Base-by-base conservation (phyloP, 2,329 filamentous ascomycete genomes). In the Botryotinia convoluta region DNA sequence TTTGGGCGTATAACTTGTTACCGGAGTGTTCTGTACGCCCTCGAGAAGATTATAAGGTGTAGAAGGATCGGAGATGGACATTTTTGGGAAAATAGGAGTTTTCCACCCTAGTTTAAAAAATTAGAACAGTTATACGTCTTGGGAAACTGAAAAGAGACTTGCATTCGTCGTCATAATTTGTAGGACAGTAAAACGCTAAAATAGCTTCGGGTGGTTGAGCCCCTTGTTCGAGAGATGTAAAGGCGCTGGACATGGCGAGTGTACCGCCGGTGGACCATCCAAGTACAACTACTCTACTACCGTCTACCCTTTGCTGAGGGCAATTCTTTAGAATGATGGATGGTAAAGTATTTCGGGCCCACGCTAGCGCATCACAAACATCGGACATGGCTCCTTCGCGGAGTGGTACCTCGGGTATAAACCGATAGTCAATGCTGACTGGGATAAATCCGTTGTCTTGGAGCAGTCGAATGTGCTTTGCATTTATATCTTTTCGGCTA, bases 211-310 rank as follows among this genome's bases (percentile, higher is more conserved):
- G 86, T 0, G 85, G 79, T 10, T 16, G 42, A 0, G 86, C 48
- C 0, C 80, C 82, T 1, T 65, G 29, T n/a, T 73, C 35, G 0
- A 68, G 44, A 0, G 81, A 73, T 0, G 83, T 86, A 78, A 79
- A 87, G 0, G 73, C 83, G 0, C 84, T 75, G 0, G 83, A 79
- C 80, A 87, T 81, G 3, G 86, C 86, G 0, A 88, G 79, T 5
- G 81, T 78, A 0, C 85, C 86, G 0, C 86, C 86, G 0, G 83
- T 81, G 0, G 86, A 87, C 85, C 85, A 87, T 2, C 86, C 86
- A 0, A 87, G 77, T n/a, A 54, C 48, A 54, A 54, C 26, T n/a
- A 54, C 48, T 16, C 48, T n/a, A 54, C 48, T 54, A 20, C 48
- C 48, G 48, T 54, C 48, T n/a, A n/a, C 26, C 26, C 12, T 54